Evolutionary conservation across 495 filamentous ascomycete genomes (phyloP).

Genomic region (Podospora australis): DNA sequence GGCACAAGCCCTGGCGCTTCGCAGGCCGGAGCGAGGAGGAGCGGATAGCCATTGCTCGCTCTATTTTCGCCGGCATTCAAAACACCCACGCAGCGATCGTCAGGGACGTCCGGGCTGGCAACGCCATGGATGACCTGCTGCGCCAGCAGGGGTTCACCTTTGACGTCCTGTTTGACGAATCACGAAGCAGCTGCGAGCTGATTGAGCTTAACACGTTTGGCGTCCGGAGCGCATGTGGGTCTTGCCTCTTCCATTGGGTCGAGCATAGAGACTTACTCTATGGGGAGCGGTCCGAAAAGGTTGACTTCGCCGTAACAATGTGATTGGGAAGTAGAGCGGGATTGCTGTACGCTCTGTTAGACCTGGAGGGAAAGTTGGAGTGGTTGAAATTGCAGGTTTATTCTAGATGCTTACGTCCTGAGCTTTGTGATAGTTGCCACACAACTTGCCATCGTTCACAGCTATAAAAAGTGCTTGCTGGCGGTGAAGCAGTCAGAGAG

Average conservation of each 20-base stretch:
- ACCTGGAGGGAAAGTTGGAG: too few relatives aligned
- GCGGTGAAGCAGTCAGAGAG: too few relatives aligned
- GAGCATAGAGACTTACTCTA: conserved; percentile 17
- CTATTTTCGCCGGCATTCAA: conserved; percentile 1
- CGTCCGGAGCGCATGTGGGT: conserved; percentile 18
- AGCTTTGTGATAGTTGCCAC: too few relatives aligned
- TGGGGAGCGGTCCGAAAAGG: too few relatives aligned
- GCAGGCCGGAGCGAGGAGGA: not conserved
- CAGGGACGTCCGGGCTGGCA: not conserved
- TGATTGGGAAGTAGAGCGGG: too few relatives aligned
- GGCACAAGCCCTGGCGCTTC: conserved; percentile 27
- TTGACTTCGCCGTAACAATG: too few relatives aligned
- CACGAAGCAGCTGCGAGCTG: conserved; percentile 7
- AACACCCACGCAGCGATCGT: conserved; percentile 3
- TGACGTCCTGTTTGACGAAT: conserved; percentile 25
- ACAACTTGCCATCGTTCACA: too few relatives aligned
- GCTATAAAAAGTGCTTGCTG: too few relatives aligned
- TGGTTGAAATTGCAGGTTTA: too few relatives aligned
- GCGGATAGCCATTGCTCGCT: conserved; percentile 6
- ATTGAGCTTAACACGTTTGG: conserved; percentile 26
- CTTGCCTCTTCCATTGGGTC: conserved; percentile 27
- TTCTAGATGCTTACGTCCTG: too few relatives aligned
- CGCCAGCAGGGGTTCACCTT: conserved; percentile 22
- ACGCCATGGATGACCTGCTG: conserved; percentile 13
- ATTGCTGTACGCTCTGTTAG: too few relatives aligned